phyloP scores from a whole-genome alignment of 2,329 filamentous ascomycete genomes.

The Aspergillus ibericus region DNA sequence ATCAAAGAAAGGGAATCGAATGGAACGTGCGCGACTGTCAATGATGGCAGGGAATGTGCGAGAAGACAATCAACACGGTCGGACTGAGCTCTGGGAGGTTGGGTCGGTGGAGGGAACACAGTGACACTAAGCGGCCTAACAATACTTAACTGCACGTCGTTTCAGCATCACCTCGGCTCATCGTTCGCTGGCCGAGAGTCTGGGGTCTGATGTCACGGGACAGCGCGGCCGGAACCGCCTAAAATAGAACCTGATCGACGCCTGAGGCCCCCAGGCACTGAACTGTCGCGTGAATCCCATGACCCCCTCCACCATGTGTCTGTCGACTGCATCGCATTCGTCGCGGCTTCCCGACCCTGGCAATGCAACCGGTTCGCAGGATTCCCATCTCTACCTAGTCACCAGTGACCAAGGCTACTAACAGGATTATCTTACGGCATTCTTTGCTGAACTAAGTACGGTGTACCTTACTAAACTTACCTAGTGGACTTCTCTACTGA shows the following conservation, averaged over 20 bases:
- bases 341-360: neutral
- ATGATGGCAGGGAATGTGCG: neutral
- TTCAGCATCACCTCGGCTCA: slow-evolving; percentile 37
- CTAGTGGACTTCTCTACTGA: neutral
- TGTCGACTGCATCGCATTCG: neutral
- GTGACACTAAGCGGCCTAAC: slow-evolving; percentile 18
- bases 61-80: slow-evolving; percentile 4
- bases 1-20: neutral
- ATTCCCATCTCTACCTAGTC: neutral
- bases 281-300: neutral
- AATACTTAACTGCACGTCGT: slow-evolving; percentile 17
- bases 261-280: neutral
- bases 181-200: slow-evolving; percentile 23
- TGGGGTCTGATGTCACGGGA: slow-evolving; percentile 37
- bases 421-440: neutral
- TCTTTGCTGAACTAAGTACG: neutral
- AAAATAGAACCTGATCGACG: neutral
- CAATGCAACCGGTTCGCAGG: neutral
- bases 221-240: neutral
- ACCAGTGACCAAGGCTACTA: neutral
- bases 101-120: slow-evolving; percentile 9
- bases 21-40: neutral
- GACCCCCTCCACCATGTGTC: neutral
- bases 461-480: neutral
- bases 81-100: slow-evolving; percentile 10